Evolutionary conservation across 1,284 basidiomycete genomes (phyloP).

Genomic region (Pyrrhoderma lamaoense): DNA sequence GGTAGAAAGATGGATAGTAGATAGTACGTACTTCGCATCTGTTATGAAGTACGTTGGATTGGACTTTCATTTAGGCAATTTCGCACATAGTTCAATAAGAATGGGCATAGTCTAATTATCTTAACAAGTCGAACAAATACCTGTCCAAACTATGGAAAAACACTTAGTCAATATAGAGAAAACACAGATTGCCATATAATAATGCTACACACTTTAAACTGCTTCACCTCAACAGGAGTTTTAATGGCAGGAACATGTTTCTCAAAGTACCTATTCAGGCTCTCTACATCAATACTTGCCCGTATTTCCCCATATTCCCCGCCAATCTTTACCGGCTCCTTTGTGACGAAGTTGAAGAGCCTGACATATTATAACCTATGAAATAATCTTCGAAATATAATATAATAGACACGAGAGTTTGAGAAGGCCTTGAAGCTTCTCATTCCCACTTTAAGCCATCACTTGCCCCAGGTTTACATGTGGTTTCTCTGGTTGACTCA

Average conservation of each 20-base stretch:
- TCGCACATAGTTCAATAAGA: constrained; percentile 2
- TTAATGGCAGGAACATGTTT: constrained; percentile 49
- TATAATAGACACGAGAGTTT: no score
- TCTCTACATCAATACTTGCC: constrained; percentile 58
- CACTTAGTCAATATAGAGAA: not conserved
- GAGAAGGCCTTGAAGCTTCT: no score
- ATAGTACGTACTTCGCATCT: constrained; percentile 49
- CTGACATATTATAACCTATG: no score
- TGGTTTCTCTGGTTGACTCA: no score
- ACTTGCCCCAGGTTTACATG: no score
- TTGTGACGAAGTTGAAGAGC: no score
- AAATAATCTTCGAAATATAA: no score
- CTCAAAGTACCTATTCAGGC: constrained; percentile 63
- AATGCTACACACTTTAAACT: constrained; percentile 77
- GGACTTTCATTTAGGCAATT: constrained; percentile 42
- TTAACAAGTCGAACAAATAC: constrained; percentile 29
- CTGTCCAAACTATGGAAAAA: constrained; percentile 64
- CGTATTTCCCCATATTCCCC: constrained; percentile 72
- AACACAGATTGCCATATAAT: constrained; percentile 23
- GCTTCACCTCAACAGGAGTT: constrained; percentile 74
- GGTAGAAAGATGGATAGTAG: not conserved
- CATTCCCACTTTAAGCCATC: no score
- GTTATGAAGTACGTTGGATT: constrained; percentile 94
- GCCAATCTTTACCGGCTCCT: constrained; percentile 37
- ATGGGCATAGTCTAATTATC: constrained; percentile 1